phyloP scores from a whole-genome alignment of 2,329 filamentous ascomycete genomes.

The Hirsutella minnesotensis region DNA sequence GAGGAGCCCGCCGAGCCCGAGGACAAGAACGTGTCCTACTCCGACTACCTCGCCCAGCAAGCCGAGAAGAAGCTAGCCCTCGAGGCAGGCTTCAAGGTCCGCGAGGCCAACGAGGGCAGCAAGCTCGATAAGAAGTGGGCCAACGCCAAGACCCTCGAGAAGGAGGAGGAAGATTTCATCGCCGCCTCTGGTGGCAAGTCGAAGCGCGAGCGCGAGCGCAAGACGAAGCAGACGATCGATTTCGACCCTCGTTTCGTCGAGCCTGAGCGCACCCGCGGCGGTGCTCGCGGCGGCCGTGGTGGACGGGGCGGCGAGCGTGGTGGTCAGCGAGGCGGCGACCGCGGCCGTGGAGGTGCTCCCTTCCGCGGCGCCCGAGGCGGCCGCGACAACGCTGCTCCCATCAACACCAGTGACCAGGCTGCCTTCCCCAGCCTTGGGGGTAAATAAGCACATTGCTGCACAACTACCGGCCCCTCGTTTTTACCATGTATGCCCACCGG shows the following conservation, averaged over 20 bases:
- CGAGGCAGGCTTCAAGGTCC: conserved; percentile 53
- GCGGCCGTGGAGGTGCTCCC: conserved; percentile 32
- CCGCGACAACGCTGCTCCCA: conserved; percentile 20
- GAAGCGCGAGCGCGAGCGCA: conserved; percentile 77
- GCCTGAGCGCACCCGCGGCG: conserved; percentile 44
- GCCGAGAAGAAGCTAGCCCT: conserved; percentile 67
- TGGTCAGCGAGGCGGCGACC: conserved; percentile 36
- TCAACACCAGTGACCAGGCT: conserved; percentile 46
- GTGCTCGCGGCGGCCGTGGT: conserved; percentile 39
- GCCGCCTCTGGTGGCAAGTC: conserved; percentile 63
- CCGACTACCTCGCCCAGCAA: conserved; percentile 68
- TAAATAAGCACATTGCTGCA: conserved; percentile 25
- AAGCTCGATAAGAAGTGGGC: conserved; percentile 90
- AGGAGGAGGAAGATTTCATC: conserved; percentile 68
- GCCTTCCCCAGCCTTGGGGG: conserved; percentile 51
- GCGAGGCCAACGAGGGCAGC: conserved; percentile 85
- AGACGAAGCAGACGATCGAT: conserved; percentile 81
- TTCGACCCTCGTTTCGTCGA: conserved; percentile 79
- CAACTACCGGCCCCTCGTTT: not conserved
- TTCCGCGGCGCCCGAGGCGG: conserved; percentile 30
- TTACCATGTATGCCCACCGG: not conserved
- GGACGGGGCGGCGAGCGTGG: conserved; percentile 36
- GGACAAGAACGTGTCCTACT: conserved; percentile 84
- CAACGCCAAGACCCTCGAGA: conserved; percentile 59
- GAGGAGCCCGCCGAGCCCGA: conserved; percentile 51